Percentiles rank a stretch among this genome's conserved stretches.
Conservation (phyloP, 331 rosid genomes). For the Cydonia oblonga region DNA sequence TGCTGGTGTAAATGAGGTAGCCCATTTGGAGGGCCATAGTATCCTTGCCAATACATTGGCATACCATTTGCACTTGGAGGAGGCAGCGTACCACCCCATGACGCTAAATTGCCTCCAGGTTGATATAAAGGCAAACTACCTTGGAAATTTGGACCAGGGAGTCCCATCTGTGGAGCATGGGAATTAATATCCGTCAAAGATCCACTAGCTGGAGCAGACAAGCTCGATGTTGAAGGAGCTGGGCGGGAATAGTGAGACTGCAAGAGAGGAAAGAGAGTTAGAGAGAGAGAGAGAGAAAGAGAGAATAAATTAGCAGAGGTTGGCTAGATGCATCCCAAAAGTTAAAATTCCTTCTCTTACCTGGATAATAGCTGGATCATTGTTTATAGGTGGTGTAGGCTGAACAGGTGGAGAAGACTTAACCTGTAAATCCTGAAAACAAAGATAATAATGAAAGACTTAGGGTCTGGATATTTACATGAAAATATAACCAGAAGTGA, state of each 20-base stretch:
- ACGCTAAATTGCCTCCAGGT: conserved; percentile 68
- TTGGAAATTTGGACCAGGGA: conserved; percentile 57
- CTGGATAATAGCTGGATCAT: conserved; percentile 91
- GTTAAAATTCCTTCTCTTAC: conserved; percentile 16
- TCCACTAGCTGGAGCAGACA: conserved; percentile 49
- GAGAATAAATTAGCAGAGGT: conserved; percentile 11
- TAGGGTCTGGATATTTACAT: background rate
- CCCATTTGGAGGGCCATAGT: conserved; percentile 71
- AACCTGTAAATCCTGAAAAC: conserved; percentile 79
- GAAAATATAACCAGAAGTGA: background rate
- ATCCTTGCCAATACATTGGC: conserved; percentile 97
- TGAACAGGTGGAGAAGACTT: conserved; percentile 82
- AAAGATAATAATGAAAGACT: background rate
- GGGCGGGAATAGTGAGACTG: conserved; percentile 80
- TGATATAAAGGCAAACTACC: conserved; percentile 70
- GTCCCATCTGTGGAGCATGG: conserved; percentile 43
- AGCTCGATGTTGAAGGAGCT: conserved; percentile 37
- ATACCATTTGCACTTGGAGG: conserved; percentile 58
- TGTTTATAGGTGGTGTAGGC: conserved; percentile 44
- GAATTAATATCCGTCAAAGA: conserved; percentile 52
- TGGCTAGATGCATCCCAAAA: background rate
- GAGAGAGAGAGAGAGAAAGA: background rate
- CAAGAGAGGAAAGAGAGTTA: background rate
- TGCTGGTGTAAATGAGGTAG: conserved; percentile 66
- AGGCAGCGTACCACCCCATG: conserved; percentile 72